Conservation (phyloP, 148 eudicot genomes). For the Nyssa sinensis region DNA sequence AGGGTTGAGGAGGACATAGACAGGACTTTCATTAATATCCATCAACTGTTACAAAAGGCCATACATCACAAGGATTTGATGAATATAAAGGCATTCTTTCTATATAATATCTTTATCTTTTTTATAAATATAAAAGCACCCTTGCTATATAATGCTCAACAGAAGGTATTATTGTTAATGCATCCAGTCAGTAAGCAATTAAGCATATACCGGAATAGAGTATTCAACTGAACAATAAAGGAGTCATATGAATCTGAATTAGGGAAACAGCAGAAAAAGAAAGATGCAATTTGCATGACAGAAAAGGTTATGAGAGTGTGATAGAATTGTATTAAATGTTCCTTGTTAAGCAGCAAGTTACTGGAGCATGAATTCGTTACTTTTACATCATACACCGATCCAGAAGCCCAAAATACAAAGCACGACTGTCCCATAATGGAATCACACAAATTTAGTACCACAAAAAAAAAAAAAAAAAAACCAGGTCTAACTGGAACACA, state of each 20-base stretch:
- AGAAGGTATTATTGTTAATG: not conserved
- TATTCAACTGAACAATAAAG: not conserved
- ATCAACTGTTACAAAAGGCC: slow-evolving; percentile 52
- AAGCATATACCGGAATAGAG: not conserved
- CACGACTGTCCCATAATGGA: not conserved
- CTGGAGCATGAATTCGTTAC: not conserved
- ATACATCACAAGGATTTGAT: not conserved
- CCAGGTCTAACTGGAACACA: not conserved
- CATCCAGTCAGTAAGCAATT: not conserved
- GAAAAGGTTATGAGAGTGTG: not conserved
- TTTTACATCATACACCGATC: not conserved
- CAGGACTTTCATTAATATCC: slow-evolving; percentile 90
- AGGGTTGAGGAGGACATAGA: slow-evolving; percentile 82
- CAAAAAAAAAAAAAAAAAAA: not conserved
- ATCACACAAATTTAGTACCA: not conserved
- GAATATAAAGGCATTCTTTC: not conserved
- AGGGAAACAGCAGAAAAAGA: not conserved
- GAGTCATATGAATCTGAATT: not conserved
- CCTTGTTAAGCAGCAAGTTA: not conserved
- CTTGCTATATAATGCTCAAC: not conserved
- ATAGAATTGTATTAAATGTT: not conserved
- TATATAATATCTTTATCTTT: not conserved
- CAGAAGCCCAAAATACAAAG: not conserved
- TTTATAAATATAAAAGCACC: not conserved
- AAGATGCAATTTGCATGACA: not conserved